Evolutionary conservation across 2,329 filamentous ascomycete species (phyloP).

Genomic region (Stylonectria norvegica): DNA sequence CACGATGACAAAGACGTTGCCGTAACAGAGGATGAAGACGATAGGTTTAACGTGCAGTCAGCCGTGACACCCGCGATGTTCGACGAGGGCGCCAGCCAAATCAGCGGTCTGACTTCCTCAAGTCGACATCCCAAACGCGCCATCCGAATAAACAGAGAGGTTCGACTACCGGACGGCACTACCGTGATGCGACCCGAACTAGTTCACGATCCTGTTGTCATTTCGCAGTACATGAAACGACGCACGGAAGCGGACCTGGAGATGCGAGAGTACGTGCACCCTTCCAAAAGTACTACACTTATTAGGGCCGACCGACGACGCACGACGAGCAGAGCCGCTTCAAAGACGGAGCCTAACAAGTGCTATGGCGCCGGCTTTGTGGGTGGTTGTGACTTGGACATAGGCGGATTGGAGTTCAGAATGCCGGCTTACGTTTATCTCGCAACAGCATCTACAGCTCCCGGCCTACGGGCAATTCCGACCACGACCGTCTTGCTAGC

Average conservation of each 20-base stretch:
- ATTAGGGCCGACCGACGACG: too few relatives aligned
- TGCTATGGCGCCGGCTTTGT: constrained; percentile 27
- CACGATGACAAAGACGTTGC: constrained; percentile 61
- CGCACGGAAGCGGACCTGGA: constrained; percentile 68
- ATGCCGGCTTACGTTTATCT: constrained; percentile 38
- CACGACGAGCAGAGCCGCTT: constrained; percentile 2
- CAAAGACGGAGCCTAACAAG: constrained; percentile 9
- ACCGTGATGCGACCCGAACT: constrained; percentile 63
- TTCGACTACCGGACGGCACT: constrained; percentile 43
- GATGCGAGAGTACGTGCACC: constrained; percentile 63
- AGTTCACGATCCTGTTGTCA: constrained; percentile 79
- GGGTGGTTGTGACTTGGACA: constrained; percentile 29
- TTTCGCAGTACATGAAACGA: constrained; percentile 81
- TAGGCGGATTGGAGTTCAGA: constrained; percentile 34
- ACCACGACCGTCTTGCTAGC: constrained; percentile 47
- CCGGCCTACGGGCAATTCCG: constrained; percentile 48
- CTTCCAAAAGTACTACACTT: too few relatives aligned
- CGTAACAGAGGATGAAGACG: constrained; percentile 58
- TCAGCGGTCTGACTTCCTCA: constrained; percentile 63
- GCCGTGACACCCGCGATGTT: constrained; percentile 63
- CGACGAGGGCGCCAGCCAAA: constrained; percentile 79
- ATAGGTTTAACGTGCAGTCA: constrained; percentile 68
- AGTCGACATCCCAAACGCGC: constrained; percentile 67
- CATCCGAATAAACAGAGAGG: constrained; percentile 68
- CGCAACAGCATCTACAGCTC: constrained; percentile 47